phyloP scores from a whole-genome alignment of 2,329 filamentous ascomycete species.

The Arthroderma sp. region DNA sequence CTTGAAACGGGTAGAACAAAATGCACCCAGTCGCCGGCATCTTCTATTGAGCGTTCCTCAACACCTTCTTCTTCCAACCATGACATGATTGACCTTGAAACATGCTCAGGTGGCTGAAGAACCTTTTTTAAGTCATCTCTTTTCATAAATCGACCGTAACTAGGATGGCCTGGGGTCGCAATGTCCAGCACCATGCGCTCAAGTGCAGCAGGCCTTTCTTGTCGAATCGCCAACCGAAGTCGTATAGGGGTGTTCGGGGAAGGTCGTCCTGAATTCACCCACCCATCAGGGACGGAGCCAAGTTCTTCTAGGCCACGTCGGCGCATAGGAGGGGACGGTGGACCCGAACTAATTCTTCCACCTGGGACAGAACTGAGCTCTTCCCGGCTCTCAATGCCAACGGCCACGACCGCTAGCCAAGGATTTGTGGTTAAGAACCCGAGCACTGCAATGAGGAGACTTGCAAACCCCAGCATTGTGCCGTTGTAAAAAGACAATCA shows the following conservation, averaged over 20 bases:
- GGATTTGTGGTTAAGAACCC: too few relatives aligned
- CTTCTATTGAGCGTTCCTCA: conserved; percentile 30
- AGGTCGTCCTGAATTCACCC: conserved; percentile 18
- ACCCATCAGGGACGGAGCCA: conserved; percentile 19
- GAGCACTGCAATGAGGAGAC: too few relatives aligned
- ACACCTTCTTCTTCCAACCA: conserved; percentile 46
- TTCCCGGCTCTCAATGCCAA: too few relatives aligned
- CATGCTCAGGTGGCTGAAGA: conserved; percentile 38
- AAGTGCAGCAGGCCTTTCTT: conserved; percentile 38
- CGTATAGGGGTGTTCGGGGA: conserved; percentile 29
- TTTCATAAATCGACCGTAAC: conserved; percentile 50
- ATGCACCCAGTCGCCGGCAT: conserved; percentile 48
- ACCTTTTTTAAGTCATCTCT: conserved; percentile 45
- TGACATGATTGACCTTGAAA: conserved; percentile 35
- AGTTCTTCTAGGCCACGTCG: conserved; percentile 18
- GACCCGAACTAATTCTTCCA: too few relatives aligned
- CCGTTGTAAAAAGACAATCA: too few relatives aligned
- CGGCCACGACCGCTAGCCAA: too few relatives aligned
- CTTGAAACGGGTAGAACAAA: conserved; percentile 24
- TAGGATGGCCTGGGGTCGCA: conserved; percentile 45
- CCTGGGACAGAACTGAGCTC: too few relatives aligned
- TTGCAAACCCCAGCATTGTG: too few relatives aligned
- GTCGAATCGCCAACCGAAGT: conserved; percentile 37
- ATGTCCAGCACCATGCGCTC: conserved; percentile 48
- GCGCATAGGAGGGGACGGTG: conserved; percentile 8